Base-by-base conservation (phyloP, 257 asterid species). In the Oldenlandia corymbosa region DNA sequence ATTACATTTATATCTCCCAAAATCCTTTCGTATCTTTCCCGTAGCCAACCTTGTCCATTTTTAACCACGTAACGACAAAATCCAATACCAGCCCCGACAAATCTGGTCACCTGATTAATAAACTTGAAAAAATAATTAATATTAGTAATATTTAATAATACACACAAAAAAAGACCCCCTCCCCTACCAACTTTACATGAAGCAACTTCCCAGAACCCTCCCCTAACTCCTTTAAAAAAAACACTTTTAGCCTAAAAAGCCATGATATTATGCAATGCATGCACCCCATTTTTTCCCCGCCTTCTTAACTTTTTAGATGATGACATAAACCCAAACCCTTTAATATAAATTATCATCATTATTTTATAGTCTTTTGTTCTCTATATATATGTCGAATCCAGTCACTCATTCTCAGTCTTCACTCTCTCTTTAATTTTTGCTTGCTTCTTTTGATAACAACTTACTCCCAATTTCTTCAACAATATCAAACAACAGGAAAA, bases 191-290 rank as follows among this genome's bases (percentile, higher is more conserved):
- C 91, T 79, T 76, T 71, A 77, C 88, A 80, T 34, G 0, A 65
- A 80, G 84, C 79, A 84, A 37, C 68, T 88, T 85, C 95, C 83
- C 58, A 76, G 92, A 88, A 85, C 85, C 71, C 73, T n/a, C 68
- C 37, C n/a, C n/a, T n/a, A n/a, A 36, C 79, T 58, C 62, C 41
- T 68, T 30, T 20, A 54, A 17, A 32, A n/a, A n/a, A n/a, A n/a
- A n/a, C n/a, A n/a, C n/a, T 76, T 60, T 72, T 61, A 37, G 60
- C 82, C 78, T 57, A 61, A 81, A 76, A 75, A 68, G 36, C 56
- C 59, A 52, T 60, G 34, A 78, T 61, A n/a, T n/a, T n/a, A n/a
- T 14, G 37, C 47, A 51, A 68, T 86, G 79, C 91, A 86, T 81
- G 91, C 81, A 85, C 78, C 62, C 68, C 56, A 43, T 36, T 62